Percentiles rank a stretch among this genome's conserved stretches.
Evolutionary conservation across 78 protist species (phyloP).

Genomic region (Planoprotostelium fungivorum): DNA sequence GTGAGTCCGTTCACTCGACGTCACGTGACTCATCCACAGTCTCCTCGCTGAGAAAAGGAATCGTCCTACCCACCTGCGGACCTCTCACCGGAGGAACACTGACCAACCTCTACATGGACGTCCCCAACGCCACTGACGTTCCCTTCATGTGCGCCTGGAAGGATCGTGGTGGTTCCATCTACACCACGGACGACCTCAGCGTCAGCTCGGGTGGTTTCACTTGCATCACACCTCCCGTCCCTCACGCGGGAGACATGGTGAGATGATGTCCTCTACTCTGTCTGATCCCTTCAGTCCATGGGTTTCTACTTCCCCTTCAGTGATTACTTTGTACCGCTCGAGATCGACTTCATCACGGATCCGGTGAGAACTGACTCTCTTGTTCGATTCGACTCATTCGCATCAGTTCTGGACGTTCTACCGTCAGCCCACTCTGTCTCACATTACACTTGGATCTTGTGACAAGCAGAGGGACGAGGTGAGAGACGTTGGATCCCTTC

Average conservation of each 20-base stretch:
- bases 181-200: neutral
- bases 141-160: neutral
- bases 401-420: neutral
- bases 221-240: neutral
- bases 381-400: too few relatives aligned
- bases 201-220: neutral
- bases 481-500: too few relatives aligned
- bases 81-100: neutral
- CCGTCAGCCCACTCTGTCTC: neutral
- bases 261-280: neutral
- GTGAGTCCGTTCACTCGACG: neutral
- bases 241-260: neutral
- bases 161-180: neutral
- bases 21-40: neutral
- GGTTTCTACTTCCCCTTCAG: neutral
- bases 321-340: neutral
- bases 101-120: neutral
- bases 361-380: too few relatives aligned
- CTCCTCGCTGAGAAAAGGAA: neutral
- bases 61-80: neutral
- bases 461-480: too few relatives aligned
- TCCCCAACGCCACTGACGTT: neutral
- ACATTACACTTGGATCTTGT: too few relatives aligned
- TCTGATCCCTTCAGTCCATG: neutral
- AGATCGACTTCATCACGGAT: too few relatives aligned